Conservation (phyloP, 768 basidiomycete genomes). For the Russula ochroleuca region DNA sequence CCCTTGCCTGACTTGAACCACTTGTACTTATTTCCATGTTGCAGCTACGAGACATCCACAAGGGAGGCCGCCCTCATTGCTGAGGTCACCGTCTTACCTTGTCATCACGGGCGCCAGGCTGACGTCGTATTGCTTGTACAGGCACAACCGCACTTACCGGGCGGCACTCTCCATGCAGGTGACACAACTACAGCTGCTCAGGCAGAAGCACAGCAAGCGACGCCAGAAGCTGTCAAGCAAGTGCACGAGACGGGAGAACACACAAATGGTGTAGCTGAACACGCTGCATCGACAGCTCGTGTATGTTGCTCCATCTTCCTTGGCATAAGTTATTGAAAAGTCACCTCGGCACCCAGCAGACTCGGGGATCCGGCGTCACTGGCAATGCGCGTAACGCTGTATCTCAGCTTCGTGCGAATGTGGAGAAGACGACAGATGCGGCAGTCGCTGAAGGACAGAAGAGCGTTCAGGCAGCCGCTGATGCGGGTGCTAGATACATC, state of each 20-base stretch:
- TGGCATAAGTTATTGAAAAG: neutral
- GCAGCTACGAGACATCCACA: slow-evolving; percentile 23
- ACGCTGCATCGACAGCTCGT: slow-evolving; percentile 52
- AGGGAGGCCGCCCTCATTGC: slow-evolving; percentile 18
- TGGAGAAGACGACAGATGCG: slow-evolving; percentile 41
- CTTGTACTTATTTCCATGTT: neutral
- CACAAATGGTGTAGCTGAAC: slow-evolving; percentile 43
- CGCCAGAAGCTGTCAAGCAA: slow-evolving; percentile 38
- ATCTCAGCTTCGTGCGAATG: slow-evolving; percentile 32
- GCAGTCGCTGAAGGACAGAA: slow-evolving; percentile 56
- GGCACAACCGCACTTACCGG: slow-evolving; percentile 8
- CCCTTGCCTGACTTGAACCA: neutral
- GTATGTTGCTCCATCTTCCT: slow-evolving; percentile 33
- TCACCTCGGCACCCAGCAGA: neutral
- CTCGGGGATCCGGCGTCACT: slow-evolving; percentile 16
- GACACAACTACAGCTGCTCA: slow-evolving; percentile 52
- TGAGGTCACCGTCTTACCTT: neutral
- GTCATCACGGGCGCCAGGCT: neutral
- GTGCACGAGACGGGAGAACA: slow-evolving; percentile 47
- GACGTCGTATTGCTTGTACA: neutral
- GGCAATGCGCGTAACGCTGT: slow-evolving; percentile 26
- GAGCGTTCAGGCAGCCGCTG: slow-evolving; percentile 46
- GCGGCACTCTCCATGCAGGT: slow-evolving; percentile 10
- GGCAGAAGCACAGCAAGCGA: slow-evolving; percentile 48
- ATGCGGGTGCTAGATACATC: slow-evolving; percentile 45